A percentile compares a stretch with the other conserved stretches of the same genome.
These are phyloP conservation scores for Schizothecium vesticola DNA, from an alignment of 495 filamentous ascomycete species.

Conservation along the genomic window DNA sequence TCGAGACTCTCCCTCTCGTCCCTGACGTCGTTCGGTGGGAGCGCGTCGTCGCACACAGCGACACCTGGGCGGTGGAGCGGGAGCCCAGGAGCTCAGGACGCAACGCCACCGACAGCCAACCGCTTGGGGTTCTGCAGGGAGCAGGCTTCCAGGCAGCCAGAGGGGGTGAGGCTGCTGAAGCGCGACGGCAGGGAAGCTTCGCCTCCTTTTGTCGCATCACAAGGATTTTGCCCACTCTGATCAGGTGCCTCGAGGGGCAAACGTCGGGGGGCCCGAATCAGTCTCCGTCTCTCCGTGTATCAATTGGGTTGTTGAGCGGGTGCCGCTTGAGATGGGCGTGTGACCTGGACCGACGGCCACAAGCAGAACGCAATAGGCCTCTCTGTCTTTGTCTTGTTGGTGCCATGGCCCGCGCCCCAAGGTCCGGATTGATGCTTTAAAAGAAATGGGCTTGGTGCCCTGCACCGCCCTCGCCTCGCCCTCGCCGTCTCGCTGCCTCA, in stretches of 20 bases:
- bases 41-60: conserved; percentile 5
- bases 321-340: background rate
- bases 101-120: conserved; percentile 7
- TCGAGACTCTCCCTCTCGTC: background rate
- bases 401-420: background rate
- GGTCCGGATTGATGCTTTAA: background rate
- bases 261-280: background rate
- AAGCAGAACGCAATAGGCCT: background rate
- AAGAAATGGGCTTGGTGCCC: background rate
- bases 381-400: background rate
- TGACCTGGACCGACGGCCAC: background rate
- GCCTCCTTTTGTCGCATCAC: conserved; percentile 13
- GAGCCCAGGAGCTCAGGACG: background rate
- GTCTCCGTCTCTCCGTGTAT: background rate
- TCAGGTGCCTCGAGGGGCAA: conserved; percentile 12
- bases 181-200: conserved; percentile 1
- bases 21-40: conserved; percentile 24
- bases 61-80: background rate
- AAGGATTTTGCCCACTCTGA: conserved; percentile 4
- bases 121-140: background rate
- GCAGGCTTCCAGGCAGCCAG: background rate
- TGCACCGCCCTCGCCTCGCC: background rate
- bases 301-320: conserved; percentile 3
- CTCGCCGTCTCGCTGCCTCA: background rate
- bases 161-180: background rate